Evolutionary conservation across 257 asterid genomes (phyloP).

Genomic region (Lycium barbarum): DNA sequence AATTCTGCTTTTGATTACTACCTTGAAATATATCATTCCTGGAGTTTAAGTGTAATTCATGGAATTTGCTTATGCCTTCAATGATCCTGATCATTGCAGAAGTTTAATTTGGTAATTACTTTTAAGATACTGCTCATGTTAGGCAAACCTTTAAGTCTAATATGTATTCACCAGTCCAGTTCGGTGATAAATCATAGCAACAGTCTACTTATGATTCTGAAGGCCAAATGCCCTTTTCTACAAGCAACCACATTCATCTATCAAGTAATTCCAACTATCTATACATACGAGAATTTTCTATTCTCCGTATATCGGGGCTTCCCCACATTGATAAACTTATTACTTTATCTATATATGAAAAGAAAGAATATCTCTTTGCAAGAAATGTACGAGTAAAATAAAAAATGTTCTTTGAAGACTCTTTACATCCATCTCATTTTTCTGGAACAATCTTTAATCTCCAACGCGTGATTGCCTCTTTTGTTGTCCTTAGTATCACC

Average conservation of each 20-base stretch:
- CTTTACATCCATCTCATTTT: slow-evolving; percentile 4
- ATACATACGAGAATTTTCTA: not conserved
- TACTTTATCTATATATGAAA: not conserved
- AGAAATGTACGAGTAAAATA: not conserved
- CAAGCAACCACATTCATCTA: not conserved
- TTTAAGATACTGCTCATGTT: not conserved
- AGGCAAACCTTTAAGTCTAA: slow-evolving; percentile 18
- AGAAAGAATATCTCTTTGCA: not conserved
- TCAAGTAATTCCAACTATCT: not conserved
- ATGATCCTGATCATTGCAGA: slow-evolving; percentile 2
- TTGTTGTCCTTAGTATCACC: not conserved
- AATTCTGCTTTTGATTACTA: slow-evolving; percentile 4
- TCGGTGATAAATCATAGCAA: not conserved
- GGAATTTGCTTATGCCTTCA: slow-evolving; percentile 22
- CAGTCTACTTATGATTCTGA: not conserved
- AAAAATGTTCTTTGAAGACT: not conserved
- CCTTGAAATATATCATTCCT: not conserved
- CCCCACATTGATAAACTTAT: not conserved
- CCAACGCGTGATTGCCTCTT: slow-evolving; percentile 9
- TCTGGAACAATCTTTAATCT: not conserved
- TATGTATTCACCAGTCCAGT: not conserved
- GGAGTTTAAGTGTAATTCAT: not conserved
- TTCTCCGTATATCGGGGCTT: too few species aligned
- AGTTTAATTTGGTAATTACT: not conserved
- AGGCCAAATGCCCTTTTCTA: not conserved